Percentiles rank a stretch among this genome's conserved stretches.
Evolutionary conservation across 257 asterid genomes (phyloP).

Genomic region (Cordia subcordata): DNA sequence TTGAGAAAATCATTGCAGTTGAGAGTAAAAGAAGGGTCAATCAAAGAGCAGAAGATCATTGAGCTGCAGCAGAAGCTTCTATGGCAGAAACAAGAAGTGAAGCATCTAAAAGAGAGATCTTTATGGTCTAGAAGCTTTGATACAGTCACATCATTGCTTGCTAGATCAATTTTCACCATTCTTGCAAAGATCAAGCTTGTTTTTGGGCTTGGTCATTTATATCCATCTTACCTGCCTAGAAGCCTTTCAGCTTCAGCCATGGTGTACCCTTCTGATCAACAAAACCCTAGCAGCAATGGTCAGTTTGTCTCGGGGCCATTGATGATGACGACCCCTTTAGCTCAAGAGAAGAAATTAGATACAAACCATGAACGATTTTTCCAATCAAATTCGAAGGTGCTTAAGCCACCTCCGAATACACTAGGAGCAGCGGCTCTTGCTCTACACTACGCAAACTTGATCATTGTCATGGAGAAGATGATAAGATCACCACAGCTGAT

Average conservation of each 20-base stretch:
- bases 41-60: constrained; percentile 22
- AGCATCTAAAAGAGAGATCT: constrained; percentile 70
- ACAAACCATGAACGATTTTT: too few species aligned
- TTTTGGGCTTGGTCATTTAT: constrained; percentile 50
- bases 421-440: constrained; percentile 79
- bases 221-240: constrained; percentile 51
- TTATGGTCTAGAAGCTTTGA: constrained; percentile 83
- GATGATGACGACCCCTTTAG: constrained; percentile 25
- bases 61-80: constrained; percentile 69
- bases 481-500: constrained; percentile 77
- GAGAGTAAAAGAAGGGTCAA: constrained; percentile 8
- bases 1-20: constrained; percentile 35
- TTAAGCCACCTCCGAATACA: constrained; percentile 59
- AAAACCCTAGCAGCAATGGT: constrained; percentile 4
- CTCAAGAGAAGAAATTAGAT: too few species aligned
- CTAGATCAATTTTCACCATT: constrained; percentile 57
- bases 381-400: constrained; percentile 40
- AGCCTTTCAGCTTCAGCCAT: constrained; percentile 77
- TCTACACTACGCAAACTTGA: constrained; percentile 76
- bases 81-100: constrained; percentile 76
- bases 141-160: constrained; percentile 49
- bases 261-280: constrained; percentile 66
- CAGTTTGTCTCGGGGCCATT: constrained; percentile 61
- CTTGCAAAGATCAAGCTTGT: constrained; percentile 71
- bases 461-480: constrained; percentile 88